These are phyloP conservation scores for Astragalus glycyphyllos DNA, from an alignment of 306 rosid genomes.

Conservation along the genomic window DNA sequence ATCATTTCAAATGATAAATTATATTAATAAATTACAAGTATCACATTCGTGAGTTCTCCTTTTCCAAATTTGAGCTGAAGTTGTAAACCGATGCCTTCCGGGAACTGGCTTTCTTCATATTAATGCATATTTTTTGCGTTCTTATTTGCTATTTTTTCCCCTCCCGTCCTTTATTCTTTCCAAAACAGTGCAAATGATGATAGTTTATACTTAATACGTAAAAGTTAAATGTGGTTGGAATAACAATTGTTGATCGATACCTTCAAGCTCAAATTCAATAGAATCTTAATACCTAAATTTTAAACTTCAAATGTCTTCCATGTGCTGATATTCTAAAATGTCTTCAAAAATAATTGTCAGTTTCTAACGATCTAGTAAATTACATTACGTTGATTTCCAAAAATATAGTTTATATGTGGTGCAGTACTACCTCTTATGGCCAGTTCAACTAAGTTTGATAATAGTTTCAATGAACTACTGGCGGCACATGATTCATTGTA, in stretches of 20 bases:
- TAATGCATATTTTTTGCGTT: conserved; percentile 29
- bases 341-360: conserved; percentile 2
- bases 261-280: conserved; percentile 17
- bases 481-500: conserved; percentile 20
- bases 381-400: conserved; percentile 11
- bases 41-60: conserved; percentile 16
- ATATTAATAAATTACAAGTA: conserved; percentile 2
- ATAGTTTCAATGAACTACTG: conserved; percentile 9
- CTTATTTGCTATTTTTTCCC: conserved; percentile 8
- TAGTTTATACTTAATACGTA: background rate
- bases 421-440: conserved; percentile 9
- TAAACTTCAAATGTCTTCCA: conserved; percentile 18
- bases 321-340: background rate
- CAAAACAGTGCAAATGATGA: conserved; percentile 12
- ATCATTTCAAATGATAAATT: conserved; percentile 26
- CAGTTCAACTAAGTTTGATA: conserved; percentile 32
- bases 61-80: conserved; percentile 34
- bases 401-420: conserved; percentile 29
- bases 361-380: conserved; percentile 3
- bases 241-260: conserved; percentile 15
- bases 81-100: conserved; percentile 13
- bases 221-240: conserved; percentile 17
- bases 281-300: background rate
- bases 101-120: conserved; percentile 27
- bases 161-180: background rate